Evolutionary conservation across 495 filamentous ascomycete species (phyloP).

Genomic region (Annulohypoxylon moriforme): DNA sequence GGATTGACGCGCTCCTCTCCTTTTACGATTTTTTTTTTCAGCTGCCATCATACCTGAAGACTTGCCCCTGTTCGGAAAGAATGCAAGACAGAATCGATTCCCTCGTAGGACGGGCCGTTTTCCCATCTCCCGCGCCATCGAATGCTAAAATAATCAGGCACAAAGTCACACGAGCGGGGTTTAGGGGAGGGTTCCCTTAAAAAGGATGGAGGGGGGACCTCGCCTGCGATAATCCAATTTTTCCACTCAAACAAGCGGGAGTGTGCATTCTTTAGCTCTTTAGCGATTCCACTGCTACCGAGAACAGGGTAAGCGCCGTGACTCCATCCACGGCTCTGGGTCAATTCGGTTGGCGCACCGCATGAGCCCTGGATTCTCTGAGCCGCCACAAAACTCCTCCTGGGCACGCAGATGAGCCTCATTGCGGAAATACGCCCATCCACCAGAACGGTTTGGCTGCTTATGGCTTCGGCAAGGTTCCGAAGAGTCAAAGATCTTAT

Average conservation of each 20-base stretch:
- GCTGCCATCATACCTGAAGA: conserved; percentile 13
- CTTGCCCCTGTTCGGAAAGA: conserved; percentile 32
- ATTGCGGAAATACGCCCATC: conserved; percentile 28
- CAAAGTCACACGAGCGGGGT: conserved; percentile 19
- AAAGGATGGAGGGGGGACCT: neutral
- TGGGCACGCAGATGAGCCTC: conserved; percentile 37
- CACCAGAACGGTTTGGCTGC: conserved; percentile 45
- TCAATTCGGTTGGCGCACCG: conserved; percentile 47
- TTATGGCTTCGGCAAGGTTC: conserved; percentile 45
- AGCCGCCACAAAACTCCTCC: conserved; percentile 38
- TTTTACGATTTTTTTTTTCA: conserved; percentile 37
- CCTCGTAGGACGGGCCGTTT: conserved; percentile 12
- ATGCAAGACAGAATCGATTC: conserved; percentile 4
- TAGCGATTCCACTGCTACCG: conserved; percentile 31
- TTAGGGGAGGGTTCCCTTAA: neutral
- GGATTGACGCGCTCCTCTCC: conserved; percentile 23
- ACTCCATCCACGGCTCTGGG: conserved; percentile 47
- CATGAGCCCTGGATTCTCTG: conserved; percentile 43
- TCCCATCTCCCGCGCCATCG: conserved; percentile 7
- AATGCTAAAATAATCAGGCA: conserved; percentile 4
- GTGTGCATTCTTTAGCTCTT: conserved; percentile 31
- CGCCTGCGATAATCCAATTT: neutral
- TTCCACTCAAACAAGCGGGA: conserved; percentile 28
- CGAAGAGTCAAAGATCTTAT: conserved; percentile 34
- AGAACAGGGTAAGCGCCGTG: conserved; percentile 37